Base-by-base conservation (phyloP, 805 yeast species). In the Starmerella davenportii region DNA sequence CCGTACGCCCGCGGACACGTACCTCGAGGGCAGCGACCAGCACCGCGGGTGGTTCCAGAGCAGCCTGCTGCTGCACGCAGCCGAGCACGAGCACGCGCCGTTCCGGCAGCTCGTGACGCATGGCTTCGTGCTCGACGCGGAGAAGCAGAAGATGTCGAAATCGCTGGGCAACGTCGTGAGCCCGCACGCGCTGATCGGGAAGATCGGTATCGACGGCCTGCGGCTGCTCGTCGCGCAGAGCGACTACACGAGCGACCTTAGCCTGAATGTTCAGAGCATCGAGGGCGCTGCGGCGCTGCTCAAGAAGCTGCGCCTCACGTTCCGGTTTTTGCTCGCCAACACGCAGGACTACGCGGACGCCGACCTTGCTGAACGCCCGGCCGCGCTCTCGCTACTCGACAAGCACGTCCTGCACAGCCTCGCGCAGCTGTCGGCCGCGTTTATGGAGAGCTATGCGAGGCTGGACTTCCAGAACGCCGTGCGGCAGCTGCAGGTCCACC, bases 11-110 rank as follows among this genome's bases (percentile, higher is more conserved):
- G 51, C 45, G 2, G 92, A 85, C 57, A 68, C 81, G n/a, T 87
- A 82, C 53, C 57, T 87, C 13, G 99, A 90, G 62, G 99, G 99
- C 2, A 72, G 85, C n/a, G 99, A 90, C 54, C 99, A 90, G 57
- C 98, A 90, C 54, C 70, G 99, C 43, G 99, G 99, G 1, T 90
- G 99, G 99, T 90, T 90, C 56, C 99, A 90, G 61, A 80, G 94
- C 24, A 82, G 95, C 1, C 60, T 90, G 21, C 61, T 90, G 41
- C 84, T 92, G 19, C 79, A 74, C 51, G 68, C 82, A 18, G 79
- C 78, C 3, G 51, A 59, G 9, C 44, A 37, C 8, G 49, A 59
- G 28, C 46, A 61, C 1, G 72, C 79, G 0, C 96, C 98, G 0
- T 90, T 70, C 57, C 68, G 68, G 43, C 65, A 68, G 19, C 69